Evolutionary conservation across 2,329 filamentous ascomycete genomes (phyloP).

Genomic region (Byssochlamys sp.): DNA sequence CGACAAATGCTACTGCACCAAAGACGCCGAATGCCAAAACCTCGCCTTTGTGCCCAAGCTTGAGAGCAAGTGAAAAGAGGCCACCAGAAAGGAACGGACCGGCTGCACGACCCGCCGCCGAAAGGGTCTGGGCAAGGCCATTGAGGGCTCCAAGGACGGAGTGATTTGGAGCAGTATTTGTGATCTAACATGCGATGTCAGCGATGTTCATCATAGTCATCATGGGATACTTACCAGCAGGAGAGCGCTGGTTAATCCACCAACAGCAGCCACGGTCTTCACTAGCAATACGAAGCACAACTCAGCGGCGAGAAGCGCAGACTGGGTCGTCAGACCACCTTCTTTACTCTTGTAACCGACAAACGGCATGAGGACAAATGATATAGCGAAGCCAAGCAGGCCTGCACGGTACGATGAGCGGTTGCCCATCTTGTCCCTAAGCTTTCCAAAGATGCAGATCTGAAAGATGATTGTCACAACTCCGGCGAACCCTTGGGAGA

Average conservation of each 20-base stretch:
- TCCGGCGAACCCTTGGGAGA: constrained; percentile 76
- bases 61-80: constrained; percentile 69
- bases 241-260: constrained; percentile 79
- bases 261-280: constrained; percentile 84
- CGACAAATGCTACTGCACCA: constrained; percentile 68
- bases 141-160: constrained; percentile 82
- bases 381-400: constrained; percentile 67
- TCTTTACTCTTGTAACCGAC: constrained; percentile 64
- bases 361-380: constrained; percentile 81
- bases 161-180: constrained; percentile 80
- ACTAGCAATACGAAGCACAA: constrained; percentile 70
- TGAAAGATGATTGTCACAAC: constrained; percentile 83
- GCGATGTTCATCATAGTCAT: neutral
- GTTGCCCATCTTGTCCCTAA: constrained; percentile 74
- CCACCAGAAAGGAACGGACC: constrained; percentile 82
- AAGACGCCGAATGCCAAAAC: constrained; percentile 79
- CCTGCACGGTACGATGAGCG: constrained; percentile 72
- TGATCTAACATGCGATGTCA: constrained; percentile 52
- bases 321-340: constrained; percentile 50
- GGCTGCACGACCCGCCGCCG: constrained; percentile 75
- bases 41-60: constrained; percentile 70
- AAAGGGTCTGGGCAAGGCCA: constrained; percentile 85
- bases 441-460: constrained; percentile 67
- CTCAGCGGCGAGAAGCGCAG: constrained; percentile 66
- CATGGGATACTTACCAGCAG: constrained; percentile 54